A percentile compares a stretch with the other conserved stretches of the same genome.
Evolutionary conservation across 495 filamentous ascomycete genomes (phyloP).

Genomic region (Penicillium nucicola): DNA sequence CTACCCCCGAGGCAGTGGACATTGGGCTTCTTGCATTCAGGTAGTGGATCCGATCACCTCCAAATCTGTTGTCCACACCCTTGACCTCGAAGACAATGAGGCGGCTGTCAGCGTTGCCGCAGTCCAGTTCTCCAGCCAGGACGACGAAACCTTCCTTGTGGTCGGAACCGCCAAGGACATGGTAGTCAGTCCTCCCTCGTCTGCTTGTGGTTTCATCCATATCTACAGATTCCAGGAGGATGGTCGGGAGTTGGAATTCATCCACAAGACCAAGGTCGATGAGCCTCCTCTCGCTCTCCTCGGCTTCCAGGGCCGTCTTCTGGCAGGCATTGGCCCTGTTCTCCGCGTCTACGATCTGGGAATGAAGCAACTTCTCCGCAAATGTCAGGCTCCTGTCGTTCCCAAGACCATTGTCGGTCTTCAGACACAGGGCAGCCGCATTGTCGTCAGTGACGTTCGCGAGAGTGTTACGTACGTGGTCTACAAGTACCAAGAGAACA

Average conservation of each 20-base stretch:
- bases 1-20: slow-evolving; percentile 73
- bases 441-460: slow-evolving; percentile 86
- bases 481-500: slow-evolving; percentile 89
- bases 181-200: slow-evolving; percentile 69
- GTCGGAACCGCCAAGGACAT: slow-evolving; percentile 94
- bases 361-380: slow-evolving; percentile 84
- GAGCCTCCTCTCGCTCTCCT: slow-evolving; percentile 85
- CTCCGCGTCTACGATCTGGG: slow-evolving; percentile 89
- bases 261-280: slow-evolving; percentile 91
- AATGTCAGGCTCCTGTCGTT: slow-evolving; percentile 76
- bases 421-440: slow-evolving; percentile 86
- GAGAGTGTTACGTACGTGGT: slow-evolving; percentile 89
- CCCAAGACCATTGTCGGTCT: slow-evolving; percentile 82
- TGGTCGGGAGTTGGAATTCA: slow-evolving; percentile 83
- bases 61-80: slow-evolving; percentile 66
- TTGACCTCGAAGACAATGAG: slow-evolving; percentile 87
- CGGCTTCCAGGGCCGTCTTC: slow-evolving; percentile 85
- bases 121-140: slow-evolving; percentile 81
- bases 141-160: slow-evolving; percentile 84
- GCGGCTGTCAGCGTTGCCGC: slow-evolving; percentile 82
- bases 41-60: slow-evolving; percentile 78
- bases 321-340: slow-evolving; percentile 78
- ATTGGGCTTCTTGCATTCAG: slow-evolving; percentile 95
- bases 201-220: slow-evolving; percentile 78
- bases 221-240: slow-evolving; percentile 89